Percentiles rank a stretch among this genome's conserved stretches.
Conservation (phyloP, 805 yeast genomes). For the Lachancea kluyveri region DNA sequence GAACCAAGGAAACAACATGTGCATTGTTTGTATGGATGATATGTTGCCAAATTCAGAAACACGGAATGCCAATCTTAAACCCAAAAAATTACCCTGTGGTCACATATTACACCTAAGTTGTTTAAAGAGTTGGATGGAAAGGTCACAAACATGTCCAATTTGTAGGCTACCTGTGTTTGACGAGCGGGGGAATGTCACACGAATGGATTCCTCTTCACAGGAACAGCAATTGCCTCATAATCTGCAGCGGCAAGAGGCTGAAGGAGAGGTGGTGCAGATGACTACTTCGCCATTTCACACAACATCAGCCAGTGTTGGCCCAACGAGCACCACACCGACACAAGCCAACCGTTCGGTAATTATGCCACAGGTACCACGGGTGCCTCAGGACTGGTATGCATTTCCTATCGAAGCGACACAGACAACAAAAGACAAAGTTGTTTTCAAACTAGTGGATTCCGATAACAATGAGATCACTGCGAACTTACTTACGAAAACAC, state of each 20-base stretch:
- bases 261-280: too few relatives aligned
- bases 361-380: neutral
- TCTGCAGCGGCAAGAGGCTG: conserved; percentile 3
- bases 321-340: neutral
- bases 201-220: conserved; percentile 8
- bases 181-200: conserved; percentile 26
- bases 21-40: conserved; percentile 91
- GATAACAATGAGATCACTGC: conserved; percentile 1
- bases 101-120: conserved; percentile 90
- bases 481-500: neutral
- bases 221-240: conserved; percentile 1
- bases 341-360: neutral
- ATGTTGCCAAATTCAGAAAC: conserved; percentile 43
- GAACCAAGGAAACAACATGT: conserved; percentile 50
- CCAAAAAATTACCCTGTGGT: conserved; percentile 76
- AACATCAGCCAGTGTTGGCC: neutral
- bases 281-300: neutral
- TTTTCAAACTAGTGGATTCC: conserved; percentile 2
- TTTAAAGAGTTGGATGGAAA: conserved; percentile 84
- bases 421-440: neutral
- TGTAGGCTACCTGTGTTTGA: conserved; percentile 69
- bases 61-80: conserved; percentile 41
- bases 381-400: conserved; percentile 12
- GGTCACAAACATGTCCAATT: conserved; percentile 90
- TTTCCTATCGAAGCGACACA: conserved; percentile 11